Percentiles rank a stretch among this genome's conserved stretches.
phyloP scores from a whole-genome alignment of 805 yeast genomes.

The baker's yeast (Saccharomyces cerevisiae) region DNA sequence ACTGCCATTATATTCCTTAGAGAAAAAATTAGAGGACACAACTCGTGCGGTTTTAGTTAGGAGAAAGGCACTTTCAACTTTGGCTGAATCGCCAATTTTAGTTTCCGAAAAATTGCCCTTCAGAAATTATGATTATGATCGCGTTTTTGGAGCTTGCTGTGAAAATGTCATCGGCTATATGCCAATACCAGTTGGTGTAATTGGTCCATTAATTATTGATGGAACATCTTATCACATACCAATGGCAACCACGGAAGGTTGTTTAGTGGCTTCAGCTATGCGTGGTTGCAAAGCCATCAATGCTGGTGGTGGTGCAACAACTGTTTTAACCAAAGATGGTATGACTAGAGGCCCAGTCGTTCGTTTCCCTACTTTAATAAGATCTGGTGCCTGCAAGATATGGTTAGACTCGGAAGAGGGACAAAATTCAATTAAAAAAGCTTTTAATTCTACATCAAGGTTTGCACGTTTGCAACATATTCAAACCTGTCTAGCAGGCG shows the following conservation, averaged over 20 bases:
- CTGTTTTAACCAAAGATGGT: slow-evolving; percentile 91
- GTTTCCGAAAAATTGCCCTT: slow-evolving; percentile 70
- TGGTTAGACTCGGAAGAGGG: slow-evolving; percentile 98
- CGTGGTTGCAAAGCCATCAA: slow-evolving; percentile 98
- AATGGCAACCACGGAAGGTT: slow-evolving; percentile 99
- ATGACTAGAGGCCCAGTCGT: slow-evolving; percentile 99
- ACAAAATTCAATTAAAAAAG: slow-evolving; percentile 67
- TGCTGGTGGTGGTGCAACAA: slow-evolving; percentile 90
- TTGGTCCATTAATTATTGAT: slow-evolving; percentile 92
- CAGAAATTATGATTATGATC: slow-evolving; percentile 77
- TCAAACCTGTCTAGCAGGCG: slow-evolving; percentile 92
- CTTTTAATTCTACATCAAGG: slow-evolving; percentile 93
- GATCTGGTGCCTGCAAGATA: slow-evolving; percentile 90
- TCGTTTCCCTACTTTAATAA: slow-evolving; percentile 64
- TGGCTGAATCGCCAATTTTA: slow-evolving; percentile 75
- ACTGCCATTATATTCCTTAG: slow-evolving; percentile 87
- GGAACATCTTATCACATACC: slow-evolving; percentile 86
- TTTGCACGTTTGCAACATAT: slow-evolving; percentile 90
- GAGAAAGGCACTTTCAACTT: slow-evolving; percentile 79
- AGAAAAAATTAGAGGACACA: slow-evolving; percentile 80
- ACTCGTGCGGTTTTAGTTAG: slow-evolving; percentile 91
- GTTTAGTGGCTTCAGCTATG: slow-evolving; percentile 96
- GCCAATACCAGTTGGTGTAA: slow-evolving; percentile 96
- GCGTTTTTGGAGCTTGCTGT: slow-evolving; percentile 98
- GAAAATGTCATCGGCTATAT: slow-evolving; percentile 95